phyloP scores from a whole-genome alignment of 305 asterid genomes.

The Fraxinus ornus region DNA sequence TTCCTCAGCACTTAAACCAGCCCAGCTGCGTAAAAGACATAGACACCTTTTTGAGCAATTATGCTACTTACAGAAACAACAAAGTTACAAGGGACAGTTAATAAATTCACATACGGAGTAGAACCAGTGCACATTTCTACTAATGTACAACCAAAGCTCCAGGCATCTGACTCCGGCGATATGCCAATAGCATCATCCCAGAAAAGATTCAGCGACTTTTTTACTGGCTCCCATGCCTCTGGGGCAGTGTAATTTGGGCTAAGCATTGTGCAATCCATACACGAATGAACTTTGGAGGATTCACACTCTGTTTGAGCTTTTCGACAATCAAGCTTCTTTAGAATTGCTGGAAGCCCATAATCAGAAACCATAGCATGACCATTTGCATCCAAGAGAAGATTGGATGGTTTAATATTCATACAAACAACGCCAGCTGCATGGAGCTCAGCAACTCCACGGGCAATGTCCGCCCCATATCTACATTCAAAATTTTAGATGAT shows the following conservation, averaged over 20 bases:
- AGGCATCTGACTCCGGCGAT: constrained; percentile 94
- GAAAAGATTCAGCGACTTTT: constrained; percentile 83
- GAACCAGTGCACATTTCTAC: constrained; percentile 99
- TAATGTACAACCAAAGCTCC: constrained; percentile 99
- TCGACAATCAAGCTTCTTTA: constrained; percentile 80
- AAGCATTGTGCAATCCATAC: constrained; percentile 99
- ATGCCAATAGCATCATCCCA: constrained; percentile 98
- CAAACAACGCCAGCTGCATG: constrained; percentile 99
- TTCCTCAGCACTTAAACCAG: constrained; percentile 86
- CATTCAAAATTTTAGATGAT: constrained; percentile 31
- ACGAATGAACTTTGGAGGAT: constrained; percentile 81
- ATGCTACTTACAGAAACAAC: constrained; percentile 14
- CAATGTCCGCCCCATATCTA: constrained; percentile 97
- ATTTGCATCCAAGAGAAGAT: constrained; percentile 86
- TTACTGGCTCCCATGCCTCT: constrained; percentile 98
- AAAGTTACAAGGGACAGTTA: constrained; percentile 11
- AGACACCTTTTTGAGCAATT: constrained; percentile 30
- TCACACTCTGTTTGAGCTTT: constrained; percentile 79
- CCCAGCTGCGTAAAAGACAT: constrained; percentile 68
- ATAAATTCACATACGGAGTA: constrained; percentile 73
- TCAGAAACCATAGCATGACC: constrained; percentile 96
- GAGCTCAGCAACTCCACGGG: constrained; percentile 98
- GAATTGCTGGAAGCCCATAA: constrained; percentile 92
- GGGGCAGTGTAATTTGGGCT: constrained; percentile 97
- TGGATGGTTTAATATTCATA: constrained; percentile 94